These are phyloP conservation scores for Comarum palustre DNA, from an alignment of 306 rosid genomes.

Conservation along the genomic window DNA sequence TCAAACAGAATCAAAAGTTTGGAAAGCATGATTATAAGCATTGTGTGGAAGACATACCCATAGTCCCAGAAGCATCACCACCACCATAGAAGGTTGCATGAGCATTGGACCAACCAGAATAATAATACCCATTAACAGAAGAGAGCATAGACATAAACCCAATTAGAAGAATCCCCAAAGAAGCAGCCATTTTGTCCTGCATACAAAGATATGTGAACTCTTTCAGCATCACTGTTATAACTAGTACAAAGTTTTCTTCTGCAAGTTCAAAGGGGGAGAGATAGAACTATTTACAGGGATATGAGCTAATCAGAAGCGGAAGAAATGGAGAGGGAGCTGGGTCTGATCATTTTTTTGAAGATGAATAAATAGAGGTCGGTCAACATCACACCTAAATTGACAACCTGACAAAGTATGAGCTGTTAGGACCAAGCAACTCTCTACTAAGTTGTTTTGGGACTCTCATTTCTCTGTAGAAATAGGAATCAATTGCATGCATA, in stretches of 20 bases:
- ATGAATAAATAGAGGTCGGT: conserved; percentile 65
- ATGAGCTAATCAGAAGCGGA: conserved; percentile 27
- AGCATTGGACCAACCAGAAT: conserved; percentile 66
- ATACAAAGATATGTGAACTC: conserved; percentile 13
- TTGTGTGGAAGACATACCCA: conserved; percentile 44
- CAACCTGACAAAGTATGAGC: conserved; percentile 33
- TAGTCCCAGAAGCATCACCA: conserved; percentile 82
- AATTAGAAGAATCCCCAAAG: conserved; percentile 36
- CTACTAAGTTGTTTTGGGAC: conserved; percentile 24
- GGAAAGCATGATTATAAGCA: not conserved
- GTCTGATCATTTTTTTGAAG: conserved; percentile 22
- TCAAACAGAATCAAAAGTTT: not conserved
- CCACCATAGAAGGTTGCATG: conserved; percentile 91
- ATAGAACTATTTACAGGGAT: conserved; percentile 26
- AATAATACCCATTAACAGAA: conserved; percentile 41
- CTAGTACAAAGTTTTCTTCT: not conserved
- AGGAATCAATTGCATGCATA: conserved; percentile 16
- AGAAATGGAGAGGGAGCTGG: conserved; percentile 40
- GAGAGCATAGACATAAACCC: conserved; percentile 39
- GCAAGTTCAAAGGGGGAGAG: not conserved
- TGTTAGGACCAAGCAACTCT: conserved; percentile 53
- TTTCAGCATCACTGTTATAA: conserved; percentile 1
- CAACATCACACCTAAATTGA: conserved; percentile 45
- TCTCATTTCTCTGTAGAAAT: conserved; percentile 19
- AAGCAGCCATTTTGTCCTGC: conserved; percentile 53